Evolutionary conservation across 2,329 filamentous ascomycete genomes (phyloP), one percentile per base, ranked within the genome.

Genomic region (Cladosporium sphaerospermum): DNA sequence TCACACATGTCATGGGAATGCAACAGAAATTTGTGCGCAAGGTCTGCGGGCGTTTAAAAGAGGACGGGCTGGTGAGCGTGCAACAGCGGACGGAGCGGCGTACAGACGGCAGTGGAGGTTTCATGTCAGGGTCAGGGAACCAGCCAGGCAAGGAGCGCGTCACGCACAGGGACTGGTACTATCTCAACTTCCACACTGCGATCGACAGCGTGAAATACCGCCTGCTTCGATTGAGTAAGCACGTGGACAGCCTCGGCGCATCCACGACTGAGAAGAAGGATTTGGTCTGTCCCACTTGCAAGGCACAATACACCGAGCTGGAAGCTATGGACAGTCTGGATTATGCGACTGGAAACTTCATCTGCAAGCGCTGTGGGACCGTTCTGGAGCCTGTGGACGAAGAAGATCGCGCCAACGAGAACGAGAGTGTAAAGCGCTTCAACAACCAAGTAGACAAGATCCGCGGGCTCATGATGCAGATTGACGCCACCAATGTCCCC

Each of bases 151-250:
- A 68, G 43, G 66, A 69, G 52, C 60, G 68, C n/a, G 47, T 67
- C 19, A 64, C 62, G 31, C 59, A 66, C 67, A 83, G 89, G 63
- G 95, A 92, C 57, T 99, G 96, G 78, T 99, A 95, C 75, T 99
- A 89, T 72, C 92, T 99, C 68, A 91, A 96, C 68, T 95, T 95
- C 65, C 89, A 93, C 55, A 87, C 89, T 54, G 89, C 92, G 34
- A 89, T 99, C 65, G 93, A 99, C 72, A 89, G 89, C 45, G 95
- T 96, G 73, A 99, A 99, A 71, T 99, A 88, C 80, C 86, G 89
- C 57, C 84, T 96, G 48, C 91, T 92, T 67, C 86, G 85, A 53
- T 83, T 97, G 61, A 90, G 91, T 61, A 91, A 92, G 68, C 84
- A 86, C 52, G 89, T 97, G 55, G 91, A 96, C 71, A 84, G 85